Base-by-base conservation (phyloP, 306 rosid species). In the Vigna radiata region DNA sequence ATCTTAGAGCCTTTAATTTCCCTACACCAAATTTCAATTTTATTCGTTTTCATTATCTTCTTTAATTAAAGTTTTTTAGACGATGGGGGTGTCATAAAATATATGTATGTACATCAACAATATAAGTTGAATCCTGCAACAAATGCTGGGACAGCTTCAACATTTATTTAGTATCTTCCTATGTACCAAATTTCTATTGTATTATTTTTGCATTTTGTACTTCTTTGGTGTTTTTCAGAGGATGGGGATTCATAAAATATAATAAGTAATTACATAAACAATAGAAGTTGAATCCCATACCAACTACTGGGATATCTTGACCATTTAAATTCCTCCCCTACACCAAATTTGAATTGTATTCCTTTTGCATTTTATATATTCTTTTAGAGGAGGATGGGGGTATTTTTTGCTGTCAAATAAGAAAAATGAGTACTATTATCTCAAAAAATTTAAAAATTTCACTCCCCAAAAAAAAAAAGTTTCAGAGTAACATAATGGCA, bases 281-380 rank as follows among this genome's bases (percentile, higher is more conserved):
- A 46, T 0, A 65, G 7, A 77, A 61, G 58, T 41, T 47, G 13
- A 71, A 72, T 60, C 67, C 61, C 18, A 78, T 47, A 60, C 29
- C 16, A 76, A 49, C 66, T 54, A 77, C 11, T 37, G 21, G 49
- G 54, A 80, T 39, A 64, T 68, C 19, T 76, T 39, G 27, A 69
- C 23, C 59, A 76, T 71, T 18, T 76, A 39, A 70, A 62, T 67
- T 77, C 79, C 49, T 25, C 54, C 29, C 39, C 41, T 39, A 63
- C 7, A 77, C 52, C 60, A 27, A 61, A 13, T 77, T 41, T 50
- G 48, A 53, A 54, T 9, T n/a, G 43, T 33, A 58, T 62, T 53
- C 11, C 11, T 47, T 49, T 25, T 13, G n/a, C 23, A 8, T 61
- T 70, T 61, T 21, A 37, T 33, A 41, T 39, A 41, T 37, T 52